phyloP scores from a whole-genome alignment of 2,329 filamentous ascomycete genomes.

The Aureobasidium uvarum region DNA sequence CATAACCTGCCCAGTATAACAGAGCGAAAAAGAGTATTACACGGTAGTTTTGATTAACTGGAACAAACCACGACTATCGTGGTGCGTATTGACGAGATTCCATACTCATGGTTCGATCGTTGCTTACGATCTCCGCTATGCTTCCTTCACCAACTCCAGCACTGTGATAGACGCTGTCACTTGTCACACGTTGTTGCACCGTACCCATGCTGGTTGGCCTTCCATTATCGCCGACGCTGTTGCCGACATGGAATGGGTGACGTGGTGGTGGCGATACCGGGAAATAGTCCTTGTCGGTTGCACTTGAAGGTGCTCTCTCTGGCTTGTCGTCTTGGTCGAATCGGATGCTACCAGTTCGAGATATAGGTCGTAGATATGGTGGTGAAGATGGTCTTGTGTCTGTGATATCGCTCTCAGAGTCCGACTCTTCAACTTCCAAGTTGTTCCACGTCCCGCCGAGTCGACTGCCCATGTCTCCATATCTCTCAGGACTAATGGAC shows the following conservation, averaged over 20 bases:
- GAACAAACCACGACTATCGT: not conserved
- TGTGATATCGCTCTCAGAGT: slow-evolving; percentile 3
- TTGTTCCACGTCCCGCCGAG: slow-evolving; percentile 28
- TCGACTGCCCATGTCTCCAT: slow-evolving; percentile 25
- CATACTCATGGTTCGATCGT: slow-evolving; percentile 27
- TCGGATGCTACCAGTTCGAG: slow-evolving; percentile 27
- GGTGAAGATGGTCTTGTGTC: slow-evolving; percentile 17
- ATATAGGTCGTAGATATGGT: slow-evolving; percentile 27
- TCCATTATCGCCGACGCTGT: slow-evolving; percentile 1
- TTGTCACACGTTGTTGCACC: slow-evolving; percentile 27
- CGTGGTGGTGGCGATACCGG: not conserved
- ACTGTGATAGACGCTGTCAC: slow-evolving; percentile 27
- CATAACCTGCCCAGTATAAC: not conserved
- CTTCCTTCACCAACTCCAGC: slow-evolving; percentile 26
- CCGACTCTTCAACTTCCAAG: slow-evolving; percentile 17
- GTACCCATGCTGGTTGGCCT: slow-evolving; percentile 28
- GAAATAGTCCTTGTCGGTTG: slow-evolving; percentile 20
- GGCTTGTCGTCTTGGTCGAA: slow-evolving; percentile 9
- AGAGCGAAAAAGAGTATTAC: not conserved
- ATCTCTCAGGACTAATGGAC: slow-evolving; percentile 17
- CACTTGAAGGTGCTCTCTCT: slow-evolving; percentile 9
- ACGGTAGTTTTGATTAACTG: not conserved
- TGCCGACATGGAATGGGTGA: slow-evolving; percentile 14
- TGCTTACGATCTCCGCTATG: slow-evolving; percentile 26
- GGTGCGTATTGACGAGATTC: slow-evolving; percentile 12